Evolutionary conservation across 805 yeast genomes (phyloP).

Genomic region (Tetrapisispora taiwanensis): DNA sequence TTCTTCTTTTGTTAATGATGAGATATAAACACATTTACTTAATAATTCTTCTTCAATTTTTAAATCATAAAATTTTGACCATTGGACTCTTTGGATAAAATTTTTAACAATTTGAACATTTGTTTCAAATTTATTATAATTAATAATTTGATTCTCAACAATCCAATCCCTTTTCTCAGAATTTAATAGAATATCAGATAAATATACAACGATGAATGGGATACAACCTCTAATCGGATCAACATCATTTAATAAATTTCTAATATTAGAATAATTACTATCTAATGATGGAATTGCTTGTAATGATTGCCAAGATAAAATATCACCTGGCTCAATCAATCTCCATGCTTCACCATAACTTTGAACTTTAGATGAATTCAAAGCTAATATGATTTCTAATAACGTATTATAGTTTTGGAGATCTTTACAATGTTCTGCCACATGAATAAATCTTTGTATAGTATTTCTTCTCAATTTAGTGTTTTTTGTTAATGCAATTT

Average conservation of each 20-base stretch:
- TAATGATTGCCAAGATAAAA: constrained; percentile 52
- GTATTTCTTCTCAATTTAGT: constrained; percentile 53
- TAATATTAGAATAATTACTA: constrained; percentile 57
- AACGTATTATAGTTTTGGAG: constrained; percentile 78
- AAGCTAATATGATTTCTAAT: constrained; percentile 78
- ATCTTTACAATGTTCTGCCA: constrained; percentile 63
- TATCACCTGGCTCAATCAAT: constrained; percentile 60
- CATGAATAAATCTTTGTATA: constrained; percentile 76
- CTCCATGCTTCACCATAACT: constrained; percentile 65
- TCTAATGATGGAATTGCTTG: constrained; percentile 67
- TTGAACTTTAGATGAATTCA: constrained; percentile 55
- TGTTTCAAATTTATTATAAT: constrained; percentile 67
- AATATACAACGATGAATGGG: constrained; percentile 80
- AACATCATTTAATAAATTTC: constrained; percentile 41
- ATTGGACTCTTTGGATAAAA: constrained; percentile 71
- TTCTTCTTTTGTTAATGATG: constrained; percentile 62
- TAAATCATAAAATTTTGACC: constrained; percentile 62
- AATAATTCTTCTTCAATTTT: constrained; percentile 51
- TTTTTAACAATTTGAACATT: constrained; percentile 70
- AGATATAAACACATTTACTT: constrained; percentile 76
- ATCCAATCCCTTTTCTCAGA: constrained; percentile 31
- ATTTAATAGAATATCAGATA: constrained; percentile 74
- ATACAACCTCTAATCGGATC: constrained; percentile 66
- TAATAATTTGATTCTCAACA: constrained; percentile 39
- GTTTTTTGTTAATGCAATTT: constrained; percentile 60